Evolutionary conservation across 306 rosid species (phyloP).

Genomic region (Glycine latifolia): DNA sequence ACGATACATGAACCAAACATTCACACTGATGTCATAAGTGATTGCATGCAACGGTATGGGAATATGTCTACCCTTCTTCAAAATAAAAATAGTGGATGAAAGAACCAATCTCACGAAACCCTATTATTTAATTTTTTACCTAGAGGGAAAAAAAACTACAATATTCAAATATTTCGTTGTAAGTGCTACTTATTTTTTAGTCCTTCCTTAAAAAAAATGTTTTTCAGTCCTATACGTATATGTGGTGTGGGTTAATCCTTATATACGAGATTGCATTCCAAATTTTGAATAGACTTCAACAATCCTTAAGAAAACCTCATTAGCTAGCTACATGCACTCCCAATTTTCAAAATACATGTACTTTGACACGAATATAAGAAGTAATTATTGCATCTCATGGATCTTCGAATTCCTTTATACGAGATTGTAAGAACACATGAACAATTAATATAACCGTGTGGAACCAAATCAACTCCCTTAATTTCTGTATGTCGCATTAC

Average conservation of each 20-base stretch:
- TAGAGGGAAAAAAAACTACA: background rate
- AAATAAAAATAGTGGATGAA: background rate
- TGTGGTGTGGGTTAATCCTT: background rate
- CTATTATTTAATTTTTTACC: background rate
- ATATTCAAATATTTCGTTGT: background rate
- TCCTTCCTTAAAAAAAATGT: background rate
- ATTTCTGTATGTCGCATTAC: too few species aligned
- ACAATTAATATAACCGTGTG: too few species aligned
- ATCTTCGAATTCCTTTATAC: too few species aligned
- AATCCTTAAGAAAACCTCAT: background rate
- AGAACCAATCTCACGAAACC: constrained; percentile 8
- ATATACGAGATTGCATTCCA: too few species aligned
- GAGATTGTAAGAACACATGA: too few species aligned
- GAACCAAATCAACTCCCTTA: too few species aligned
- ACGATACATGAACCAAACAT: constrained; percentile 6
- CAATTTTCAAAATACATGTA: too few species aligned
- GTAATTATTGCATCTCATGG: too few species aligned
- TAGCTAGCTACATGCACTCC: background rate
- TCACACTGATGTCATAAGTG: background rate
- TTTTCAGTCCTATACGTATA: background rate
- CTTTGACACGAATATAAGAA: too few species aligned
- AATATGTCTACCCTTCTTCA: background rate
- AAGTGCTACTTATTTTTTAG: background rate
- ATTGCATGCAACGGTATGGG: constrained; percentile 1
- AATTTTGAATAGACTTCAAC: too few species aligned